phyloP scores from a whole-genome alignment of 2,329 filamentous ascomycete genomes.

The Endoconidiophora laricicola region DNA sequence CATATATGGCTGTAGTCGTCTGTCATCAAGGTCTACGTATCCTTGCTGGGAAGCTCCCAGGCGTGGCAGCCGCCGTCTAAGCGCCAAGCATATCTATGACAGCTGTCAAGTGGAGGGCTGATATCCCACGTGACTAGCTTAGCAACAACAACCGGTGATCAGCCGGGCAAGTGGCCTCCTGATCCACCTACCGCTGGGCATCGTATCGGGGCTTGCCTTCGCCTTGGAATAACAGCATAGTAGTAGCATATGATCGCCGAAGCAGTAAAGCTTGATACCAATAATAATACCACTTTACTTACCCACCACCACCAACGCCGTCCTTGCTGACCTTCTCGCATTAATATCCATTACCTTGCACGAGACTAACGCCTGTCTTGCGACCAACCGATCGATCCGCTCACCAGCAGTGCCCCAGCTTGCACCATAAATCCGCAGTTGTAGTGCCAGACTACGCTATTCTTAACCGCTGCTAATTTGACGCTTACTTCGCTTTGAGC shows the following conservation, averaged over 20 bases:
- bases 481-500: background rate
- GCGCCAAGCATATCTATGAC: too few species aligned
- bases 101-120: background rate
- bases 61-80: background rate
- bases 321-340: background rate
- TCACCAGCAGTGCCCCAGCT: too few species aligned
- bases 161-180: too few species aligned
- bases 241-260: too few species aligned
- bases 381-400: too few species aligned
- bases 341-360: too few species aligned
- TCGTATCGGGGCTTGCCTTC: background rate
- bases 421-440: too few species aligned
- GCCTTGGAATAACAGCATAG: background rate
- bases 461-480: background rate
- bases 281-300: too few species aligned
- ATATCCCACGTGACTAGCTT: background rate
- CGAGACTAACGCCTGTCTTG: too few species aligned
- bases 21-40: conserved; percentile 2
- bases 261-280: too few species aligned
- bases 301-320: background rate
- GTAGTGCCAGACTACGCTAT: background rate
- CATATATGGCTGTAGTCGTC: background rate
- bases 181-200: too few species aligned
- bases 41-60: background rate
- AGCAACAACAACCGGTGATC: too few species aligned